Evolutionary conservation across 2,329 filamentous ascomycete genomes (phyloP), one percentile per base, ranked within the genome.

Genomic region (Cladosporium sp.): DNA sequence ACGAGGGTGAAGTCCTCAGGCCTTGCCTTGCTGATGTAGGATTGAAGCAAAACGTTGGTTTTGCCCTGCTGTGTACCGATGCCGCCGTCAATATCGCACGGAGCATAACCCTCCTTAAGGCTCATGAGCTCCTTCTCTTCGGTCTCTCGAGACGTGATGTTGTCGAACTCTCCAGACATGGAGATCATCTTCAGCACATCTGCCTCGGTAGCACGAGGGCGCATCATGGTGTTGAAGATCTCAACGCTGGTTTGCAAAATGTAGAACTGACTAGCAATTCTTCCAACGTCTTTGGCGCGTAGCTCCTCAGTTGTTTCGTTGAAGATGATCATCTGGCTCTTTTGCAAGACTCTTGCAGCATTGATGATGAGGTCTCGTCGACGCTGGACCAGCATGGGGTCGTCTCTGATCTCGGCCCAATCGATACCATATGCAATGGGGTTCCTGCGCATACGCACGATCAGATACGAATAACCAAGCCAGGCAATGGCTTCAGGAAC

Each of bases 311-410:
- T 98, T 15, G 77, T 81, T 63, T 97, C 93, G 58, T 98, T 96
- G 74, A 92, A 98, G 50, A 98, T 93, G 62, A 98, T 93, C 94
- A 98, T 98, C 69, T 98, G 93, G 59, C 88, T 95, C 63, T 91
- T 80, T 63, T 96, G 91, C 38, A 98, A 73, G 4, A 88, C 87
- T 38, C 84, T 79, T 0, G 93, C 93, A 19, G 93, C 93, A 60
- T 95, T 85, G 38, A 95, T 90, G 48, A 93, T 86, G 46, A 98
- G 75, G 57, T 93, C 84, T 3, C 91, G 82, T 45, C 93, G 82
- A 58, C 92, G 79, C 62, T 93, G 86, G 2, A 96, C 89, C 20
- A 98, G 78, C 52, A 83, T 84, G 0, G 90, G 91, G 61, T 98
- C 93, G 58, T 97, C 87, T 27, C 84, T 78, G 48, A 89, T 86